Evolutionary conservation across 176 grass and related monocot species (phyloP).

Genomic region (Neostapfia colusana): DNA sequence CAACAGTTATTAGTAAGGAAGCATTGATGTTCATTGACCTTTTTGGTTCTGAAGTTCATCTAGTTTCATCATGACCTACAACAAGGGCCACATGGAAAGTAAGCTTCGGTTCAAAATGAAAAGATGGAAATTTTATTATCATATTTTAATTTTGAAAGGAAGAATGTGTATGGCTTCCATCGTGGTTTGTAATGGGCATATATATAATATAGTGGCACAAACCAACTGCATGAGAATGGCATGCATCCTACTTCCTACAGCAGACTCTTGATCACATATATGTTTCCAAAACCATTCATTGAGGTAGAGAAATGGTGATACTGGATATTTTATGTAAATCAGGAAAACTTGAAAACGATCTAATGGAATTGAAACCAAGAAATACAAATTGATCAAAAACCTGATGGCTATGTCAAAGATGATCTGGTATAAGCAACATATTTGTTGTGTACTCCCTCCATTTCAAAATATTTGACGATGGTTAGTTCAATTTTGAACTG

Average conservation of each 20-base stretch:
- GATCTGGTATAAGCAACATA: background rate
- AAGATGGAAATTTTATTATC: slow-evolving; percentile 18
- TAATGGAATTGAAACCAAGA: background rate
- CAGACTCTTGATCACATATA: background rate
- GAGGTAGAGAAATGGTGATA: background rate
- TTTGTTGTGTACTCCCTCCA: no score
- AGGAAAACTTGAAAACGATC: background rate
- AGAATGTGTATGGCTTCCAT: slow-evolving; percentile 17
- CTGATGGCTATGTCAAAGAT: background rate
- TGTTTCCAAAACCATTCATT: background rate
- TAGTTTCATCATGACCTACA: slow-evolving; percentile 98
- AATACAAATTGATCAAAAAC: background rate
- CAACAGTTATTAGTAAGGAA: slow-evolving; percentile 42
- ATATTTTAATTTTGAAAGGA: slow-evolving; percentile 1
- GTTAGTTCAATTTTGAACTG: no score
- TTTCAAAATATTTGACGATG: no score
- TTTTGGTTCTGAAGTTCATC: slow-evolving; percentile 74
- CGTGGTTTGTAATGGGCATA: background rate
- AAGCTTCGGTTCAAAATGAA: slow-evolving; percentile 26
- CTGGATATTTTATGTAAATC: background rate
- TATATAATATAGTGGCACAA: background rate
- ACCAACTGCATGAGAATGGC: background rate
- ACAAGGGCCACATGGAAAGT: slow-evolving; percentile 48
- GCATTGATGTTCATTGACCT: slow-evolving; percentile 62
- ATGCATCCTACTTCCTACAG: background rate